Evolutionary conservation across 345 rosid species (phyloP).

Genomic region (Reutealis trisperma): DNA sequence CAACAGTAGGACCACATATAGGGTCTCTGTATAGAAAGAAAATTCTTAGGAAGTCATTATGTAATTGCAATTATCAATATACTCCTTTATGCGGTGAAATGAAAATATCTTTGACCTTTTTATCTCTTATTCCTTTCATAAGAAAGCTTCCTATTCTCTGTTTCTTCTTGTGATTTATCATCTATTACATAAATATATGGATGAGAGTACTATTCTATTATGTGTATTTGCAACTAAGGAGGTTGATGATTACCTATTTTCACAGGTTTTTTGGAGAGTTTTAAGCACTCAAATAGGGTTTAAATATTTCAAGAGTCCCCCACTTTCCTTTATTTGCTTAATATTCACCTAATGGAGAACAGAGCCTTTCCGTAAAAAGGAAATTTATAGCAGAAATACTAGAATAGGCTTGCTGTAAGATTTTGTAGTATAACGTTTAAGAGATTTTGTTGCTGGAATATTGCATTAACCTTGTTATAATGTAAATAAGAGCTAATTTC

Average conservation of each 20-base stretch:
- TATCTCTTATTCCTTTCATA: not conserved
- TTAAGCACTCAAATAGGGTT: not conserved
- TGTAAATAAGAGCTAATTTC: too few relatives aligned
- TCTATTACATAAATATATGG: too few relatives aligned
- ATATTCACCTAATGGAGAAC: not conserved
- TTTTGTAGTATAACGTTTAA: too few relatives aligned
- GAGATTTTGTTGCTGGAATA: too few relatives aligned
- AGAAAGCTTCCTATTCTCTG: not conserved
- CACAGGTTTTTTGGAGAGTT: not conserved
- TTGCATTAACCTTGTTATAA: too few relatives aligned
- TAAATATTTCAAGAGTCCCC: not conserved
- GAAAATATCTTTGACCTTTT: not conserved
- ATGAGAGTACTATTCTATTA: too few relatives aligned
- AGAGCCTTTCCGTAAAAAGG: not conserved
- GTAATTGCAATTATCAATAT: not conserved
- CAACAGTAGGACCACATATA: not conserved
- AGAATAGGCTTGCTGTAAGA: not conserved
- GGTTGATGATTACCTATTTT: not conserved
- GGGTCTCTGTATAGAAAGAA: not conserved
- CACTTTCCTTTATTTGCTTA: not conserved
- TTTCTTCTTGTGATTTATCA: too few relatives aligned
- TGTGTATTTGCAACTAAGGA: constrained; percentile 1
- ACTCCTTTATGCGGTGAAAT: not conserved
- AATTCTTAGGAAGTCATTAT: not conserved
- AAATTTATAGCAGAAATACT: not conserved